phyloP scores from a whole-genome alignment of 2,329 filamentous ascomycete species.

The Apiospora saccharicola region DNA sequence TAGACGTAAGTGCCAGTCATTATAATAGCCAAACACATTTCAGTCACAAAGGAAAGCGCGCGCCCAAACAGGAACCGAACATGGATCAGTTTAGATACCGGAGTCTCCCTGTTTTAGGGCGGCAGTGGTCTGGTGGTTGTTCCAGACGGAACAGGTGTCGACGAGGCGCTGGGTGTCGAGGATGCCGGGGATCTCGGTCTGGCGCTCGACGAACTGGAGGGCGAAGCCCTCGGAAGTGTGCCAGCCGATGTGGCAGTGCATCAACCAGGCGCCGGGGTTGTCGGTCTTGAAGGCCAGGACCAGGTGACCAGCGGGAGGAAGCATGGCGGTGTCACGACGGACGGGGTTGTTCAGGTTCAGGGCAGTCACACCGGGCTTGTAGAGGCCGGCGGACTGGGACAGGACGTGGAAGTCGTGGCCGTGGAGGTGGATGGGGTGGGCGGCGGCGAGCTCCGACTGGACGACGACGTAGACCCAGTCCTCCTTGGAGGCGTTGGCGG shows the following conservation, averaged over 20 bases:
- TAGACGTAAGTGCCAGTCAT: neutral
- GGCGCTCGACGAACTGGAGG: slow-evolving; percentile 57
- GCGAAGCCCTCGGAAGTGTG: slow-evolving; percentile 59
- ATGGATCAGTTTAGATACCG: slow-evolving; percentile 37
- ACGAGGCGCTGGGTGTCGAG: neutral
- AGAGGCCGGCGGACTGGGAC: slow-evolving; percentile 40
- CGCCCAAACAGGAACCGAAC: neutral
- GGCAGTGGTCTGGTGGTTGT: slow-evolving; percentile 36
- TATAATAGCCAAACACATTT: neutral
- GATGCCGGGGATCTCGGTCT: slow-evolving; percentile 32
- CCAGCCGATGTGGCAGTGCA: slow-evolving; percentile 53
- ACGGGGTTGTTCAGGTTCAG: slow-evolving; percentile 53
- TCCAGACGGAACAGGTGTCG: slow-evolving; percentile 41
- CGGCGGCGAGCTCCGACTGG: slow-evolving; percentile 35
- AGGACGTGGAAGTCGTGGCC: slow-evolving; percentile 54
- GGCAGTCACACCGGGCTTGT: slow-evolving; percentile 38
- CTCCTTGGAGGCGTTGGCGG: slow-evolving; percentile 43
- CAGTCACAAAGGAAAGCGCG: neutral
- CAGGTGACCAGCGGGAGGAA: slow-evolving; percentile 55
- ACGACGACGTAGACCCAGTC: slow-evolving; percentile 48
- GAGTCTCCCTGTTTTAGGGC: slow-evolving; percentile 43
- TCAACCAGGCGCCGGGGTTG: slow-evolving; percentile 60
- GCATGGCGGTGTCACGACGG: slow-evolving; percentile 56
- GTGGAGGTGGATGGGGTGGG: slow-evolving; percentile 37
- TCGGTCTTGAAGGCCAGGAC: slow-evolving; percentile 59